Evolutionary conservation across 352 stramenopile genomes (phyloP).

Genomic region (Phytopythium delawarense): DNA sequence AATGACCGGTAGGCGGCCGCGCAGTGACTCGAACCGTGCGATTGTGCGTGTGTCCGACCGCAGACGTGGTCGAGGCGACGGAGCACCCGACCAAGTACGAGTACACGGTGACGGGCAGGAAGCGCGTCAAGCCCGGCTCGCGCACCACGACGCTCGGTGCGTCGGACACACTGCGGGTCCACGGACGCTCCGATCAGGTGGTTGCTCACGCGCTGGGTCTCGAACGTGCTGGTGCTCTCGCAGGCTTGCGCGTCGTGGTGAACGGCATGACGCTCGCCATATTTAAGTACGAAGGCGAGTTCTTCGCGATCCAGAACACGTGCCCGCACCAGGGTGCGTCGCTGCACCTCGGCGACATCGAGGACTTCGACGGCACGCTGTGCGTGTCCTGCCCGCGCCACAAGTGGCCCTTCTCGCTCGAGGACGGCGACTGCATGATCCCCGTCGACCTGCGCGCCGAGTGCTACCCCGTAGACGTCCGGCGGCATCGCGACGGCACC

Average conservation of each 20-base stretch:
- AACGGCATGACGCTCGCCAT: slow-evolving; percentile 77
- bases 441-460: slow-evolving; percentile 41
- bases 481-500: slow-evolving; percentile 33
- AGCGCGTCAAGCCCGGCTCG: slow-evolving; percentile 65
- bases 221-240: too few relatives aligned
- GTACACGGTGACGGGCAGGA: slow-evolving; percentile 67
- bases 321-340: slow-evolving; percentile 78
- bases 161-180: slow-evolving; percentile 2
- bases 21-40: slow-evolving; percentile 5
- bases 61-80: slow-evolving; percentile 76
- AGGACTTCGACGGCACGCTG: slow-evolving; percentile 67
- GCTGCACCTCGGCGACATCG: slow-evolving; percentile 84
- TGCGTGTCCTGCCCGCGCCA: slow-evolving; percentile 79
- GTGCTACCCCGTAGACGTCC: slow-evolving; percentile 59
- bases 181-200: neutral
- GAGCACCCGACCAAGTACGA: slow-evolving; percentile 68
- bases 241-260: slow-evolving; percentile 53
- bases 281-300: slow-evolving; percentile 65
- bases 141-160: slow-evolving; percentile 53
- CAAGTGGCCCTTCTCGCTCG: slow-evolving; percentile 79
- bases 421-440: slow-evolving; percentile 68
- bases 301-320: slow-evolving; percentile 75
- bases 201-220: neutral
- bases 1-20: neutral
- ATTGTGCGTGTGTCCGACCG: neutral